Conservation (phyloP, 1,139 yeast genomes). For the Candida pseudoviswanathii region DNA sequence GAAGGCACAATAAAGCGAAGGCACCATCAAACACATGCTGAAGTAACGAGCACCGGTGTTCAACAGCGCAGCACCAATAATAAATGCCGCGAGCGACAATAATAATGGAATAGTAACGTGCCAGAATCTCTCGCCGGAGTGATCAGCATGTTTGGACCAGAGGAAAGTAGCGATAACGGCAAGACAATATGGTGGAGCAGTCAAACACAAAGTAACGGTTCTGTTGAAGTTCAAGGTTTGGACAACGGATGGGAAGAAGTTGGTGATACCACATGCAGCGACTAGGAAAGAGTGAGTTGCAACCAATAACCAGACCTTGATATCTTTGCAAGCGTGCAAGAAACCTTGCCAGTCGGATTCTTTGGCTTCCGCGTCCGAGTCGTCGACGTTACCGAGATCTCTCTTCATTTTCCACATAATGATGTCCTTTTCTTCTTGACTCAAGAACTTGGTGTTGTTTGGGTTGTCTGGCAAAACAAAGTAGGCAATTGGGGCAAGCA, state of each 20-base stretch:
- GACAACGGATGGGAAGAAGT: constrained; percentile 64
- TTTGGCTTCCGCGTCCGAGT: constrained; percentile 38
- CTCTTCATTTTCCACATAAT: constrained; percentile 45
- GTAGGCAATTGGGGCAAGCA: constrained; percentile 56
- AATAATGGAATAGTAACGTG: constrained; percentile 51
- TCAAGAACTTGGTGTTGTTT: constrained; percentile 50
- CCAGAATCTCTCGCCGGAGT: constrained; percentile 56
- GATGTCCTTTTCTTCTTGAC: constrained; percentile 50
- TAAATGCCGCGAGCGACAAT: constrained; percentile 49
- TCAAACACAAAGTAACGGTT: constrained; percentile 53
- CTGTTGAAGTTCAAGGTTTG: constrained; percentile 52
- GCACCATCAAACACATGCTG: constrained; percentile 64
- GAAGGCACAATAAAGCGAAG: constrained; percentile 57
- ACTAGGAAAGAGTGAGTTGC: constrained; percentile 51
- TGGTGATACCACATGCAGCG: constrained; percentile 61
- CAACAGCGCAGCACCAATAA: constrained; percentile 55
- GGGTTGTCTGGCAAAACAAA: constrained; percentile 76
- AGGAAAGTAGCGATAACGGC: constrained; percentile 55
- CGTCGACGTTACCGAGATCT: constrained; percentile 42
- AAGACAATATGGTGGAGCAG: constrained; percentile 62
- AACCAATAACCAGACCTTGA: constrained; percentile 50
- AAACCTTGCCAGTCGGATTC: constrained; percentile 39
- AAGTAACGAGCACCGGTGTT: constrained; percentile 62
- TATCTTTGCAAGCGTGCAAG: constrained; percentile 42
- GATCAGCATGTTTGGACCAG: constrained; percentile 62